Evolutionary conservation across 2,329 filamentous ascomycete species (phyloP), one percentile per base, ranked within the genome.

Genomic region (Aspergillus sp.): DNA sequence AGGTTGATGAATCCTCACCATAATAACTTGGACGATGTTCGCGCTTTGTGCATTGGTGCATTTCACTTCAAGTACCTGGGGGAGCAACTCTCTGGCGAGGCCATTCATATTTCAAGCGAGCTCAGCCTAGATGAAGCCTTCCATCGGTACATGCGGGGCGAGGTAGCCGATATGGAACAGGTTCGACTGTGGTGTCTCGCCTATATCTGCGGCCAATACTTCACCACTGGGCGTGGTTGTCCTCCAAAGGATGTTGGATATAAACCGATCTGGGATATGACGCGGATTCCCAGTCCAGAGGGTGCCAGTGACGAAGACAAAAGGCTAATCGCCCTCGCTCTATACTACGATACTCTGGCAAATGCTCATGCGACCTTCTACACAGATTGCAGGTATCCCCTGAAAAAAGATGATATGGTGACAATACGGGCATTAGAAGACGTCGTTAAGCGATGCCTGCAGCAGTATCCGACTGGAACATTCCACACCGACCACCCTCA

Each of bases 201-300:
- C 0, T 86, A 86, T 64, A 82, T 85, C 0, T 86, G 83, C 64
- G 84, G 86, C 65, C 84, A 85, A 59, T 84, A 86, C 66, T 81
- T 86, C 27, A 82, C 81, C 1, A 84, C 83, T 5, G 68, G 84
- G 0, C 84, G 85, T 52, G 81, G 82, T 0, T 73, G 84, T 0
- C 80, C 81, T 1, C 79, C 81, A 0, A 78, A 83, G 11, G 79
- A 84, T 0, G 78, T 79, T 11, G 82, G 84, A 48, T 80, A 85
- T 42, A 71, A 75, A 3, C 78, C 81, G 0, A 81, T 84, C 32
- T 78, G 81, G 47, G 80, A 81, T 1, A 82, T 81, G 75, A 80
- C 84, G 32, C 74, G 75, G 15, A 80, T 84, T 27, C 68, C 83
- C 19, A 30, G 25, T 71, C 77, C 23, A n/a, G 11, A 74, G 0